Conservation (phyloP, 176 grass and related monocot genomes). For the Otatea glauca region DNA sequence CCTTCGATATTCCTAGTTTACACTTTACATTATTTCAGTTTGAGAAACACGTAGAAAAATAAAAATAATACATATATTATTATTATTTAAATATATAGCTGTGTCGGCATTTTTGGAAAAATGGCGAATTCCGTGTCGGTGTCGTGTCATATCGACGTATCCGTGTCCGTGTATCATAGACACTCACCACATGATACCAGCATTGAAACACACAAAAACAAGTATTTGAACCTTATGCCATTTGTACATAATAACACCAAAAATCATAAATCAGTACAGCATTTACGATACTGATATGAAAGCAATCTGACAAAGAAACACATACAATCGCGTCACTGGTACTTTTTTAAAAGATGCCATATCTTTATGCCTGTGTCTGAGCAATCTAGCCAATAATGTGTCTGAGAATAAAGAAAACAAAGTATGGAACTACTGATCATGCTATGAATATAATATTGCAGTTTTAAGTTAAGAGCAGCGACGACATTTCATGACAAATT, state of each 20-base stretch:
- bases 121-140: no score
- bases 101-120: no score
- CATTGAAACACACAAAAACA: not conserved
- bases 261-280: not conserved
- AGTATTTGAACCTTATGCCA: not conserved
- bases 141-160: no score
- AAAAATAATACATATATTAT: no score
- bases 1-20: no score
- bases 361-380: not conserved
- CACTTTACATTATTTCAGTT: no score
- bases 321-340: not conserved
- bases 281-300: not conserved
- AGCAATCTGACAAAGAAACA: slow-evolving; percentile 10
- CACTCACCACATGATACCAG: not conserved
- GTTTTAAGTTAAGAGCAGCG: not conserved
- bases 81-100: no score
- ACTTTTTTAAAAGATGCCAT: not conserved
- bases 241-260: not conserved
- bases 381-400: slow-evolving; percentile 15
- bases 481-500: not conserved
- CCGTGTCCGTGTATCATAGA: no score
- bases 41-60: no score
- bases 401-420: slow-evolving; percentile 3
- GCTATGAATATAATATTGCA: not conserved
- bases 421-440: not conserved